Evolutionary conservation across 345 rosid species (phyloP), one percentile per base, ranked within the genome.

Genomic region (Salix brachista): DNA sequence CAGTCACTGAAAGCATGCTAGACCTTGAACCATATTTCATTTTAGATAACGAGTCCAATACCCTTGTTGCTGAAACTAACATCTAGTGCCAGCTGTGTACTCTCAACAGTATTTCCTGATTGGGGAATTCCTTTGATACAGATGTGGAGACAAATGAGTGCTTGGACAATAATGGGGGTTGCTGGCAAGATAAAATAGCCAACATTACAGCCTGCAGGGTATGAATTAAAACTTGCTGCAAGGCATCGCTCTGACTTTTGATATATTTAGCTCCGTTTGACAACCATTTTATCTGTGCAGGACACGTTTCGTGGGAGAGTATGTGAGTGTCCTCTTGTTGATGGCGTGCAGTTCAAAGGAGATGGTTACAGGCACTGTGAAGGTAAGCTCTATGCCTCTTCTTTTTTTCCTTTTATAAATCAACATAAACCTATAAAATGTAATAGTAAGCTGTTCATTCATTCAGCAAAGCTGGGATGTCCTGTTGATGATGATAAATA

Each of bases 291-390:
- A 64, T 71, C 76, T 67, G 52, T 28, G 72, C 85, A 96, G 99
- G 99, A 96, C 85, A 96, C 99, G 19, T 96, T 96, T 74, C 97
- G 99, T 72, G 99, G 99, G 73, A 90, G 89, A 77, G 95, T 93
- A 68, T 96, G 99, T 54, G 97, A 88, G 72, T 96, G 99, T 70
- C 98, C 99, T 67, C 54, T 88, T 72, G 95, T 96, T 50, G 91
- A 93, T 89, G 99, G 97, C 41, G 94, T 96, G 83, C 92, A 85
- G 85, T 96, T 96, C 82, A 96, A 86, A 82, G 98, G 99, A 83
- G 98, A 96, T 83, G 99, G 98, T 78, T 96, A 96, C 83, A 91
- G 82, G 84, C 88, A 88, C 46, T 96, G 99, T 87, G 97, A 94
- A 89, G 93, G 99, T 94, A 67, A 82, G 86, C 25, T 66, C 64